phyloP scores from a whole-genome alignment of 805 yeast genomes.

The Lachancea thermotolerans region DNA sequence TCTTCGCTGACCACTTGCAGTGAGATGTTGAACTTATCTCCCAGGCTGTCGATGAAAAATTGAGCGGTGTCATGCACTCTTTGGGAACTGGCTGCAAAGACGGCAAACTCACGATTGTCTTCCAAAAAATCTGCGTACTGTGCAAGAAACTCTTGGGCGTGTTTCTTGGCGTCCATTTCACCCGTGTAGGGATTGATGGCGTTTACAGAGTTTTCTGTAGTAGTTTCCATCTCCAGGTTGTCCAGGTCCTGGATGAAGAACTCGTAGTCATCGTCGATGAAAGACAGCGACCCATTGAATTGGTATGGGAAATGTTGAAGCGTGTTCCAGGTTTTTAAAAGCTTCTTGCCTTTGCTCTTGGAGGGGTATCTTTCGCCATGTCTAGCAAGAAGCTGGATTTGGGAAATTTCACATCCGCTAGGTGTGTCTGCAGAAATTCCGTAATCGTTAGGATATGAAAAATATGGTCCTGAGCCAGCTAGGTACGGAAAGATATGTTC shows the following conservation, averaged over 20 bases:
- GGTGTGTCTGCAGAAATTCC: conserved; percentile 49
- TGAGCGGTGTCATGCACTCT: conserved; percentile 44
- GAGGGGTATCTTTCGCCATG: conserved; percentile 79
- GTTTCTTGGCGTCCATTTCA: conserved; percentile 35
- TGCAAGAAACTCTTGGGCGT: conserved; percentile 40
- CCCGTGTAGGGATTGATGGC: conserved; percentile 40
- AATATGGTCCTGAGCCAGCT: conserved; percentile 53
- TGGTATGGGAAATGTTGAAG: conserved; percentile 26
- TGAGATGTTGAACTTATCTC: conserved; percentile 22
- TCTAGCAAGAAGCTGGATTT: conserved; percentile 64
- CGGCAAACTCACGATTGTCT: conserved; percentile 34
- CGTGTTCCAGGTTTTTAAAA: conserved; percentile 26
- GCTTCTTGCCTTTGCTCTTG: conserved; percentile 32
- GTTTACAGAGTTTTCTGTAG: conserved; percentile 22
- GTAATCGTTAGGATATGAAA: conserved; percentile 41
- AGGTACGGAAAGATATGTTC: conserved; percentile 40
- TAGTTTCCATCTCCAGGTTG: conserved; percentile 38
- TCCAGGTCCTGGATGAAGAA: conserved; percentile 39
- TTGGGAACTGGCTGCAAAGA: conserved; percentile 43
- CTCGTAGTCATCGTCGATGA: conserved; percentile 45
- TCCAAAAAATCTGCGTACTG: conserved; percentile 39
- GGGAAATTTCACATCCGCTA: conserved; percentile 45
- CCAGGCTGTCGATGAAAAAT: conserved; percentile 41
- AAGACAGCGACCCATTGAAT: conserved; percentile 45
- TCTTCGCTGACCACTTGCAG: conserved; percentile 38